Conservation (phyloP, 306 rosid species). For the Begonia peltatifolia region DNA sequence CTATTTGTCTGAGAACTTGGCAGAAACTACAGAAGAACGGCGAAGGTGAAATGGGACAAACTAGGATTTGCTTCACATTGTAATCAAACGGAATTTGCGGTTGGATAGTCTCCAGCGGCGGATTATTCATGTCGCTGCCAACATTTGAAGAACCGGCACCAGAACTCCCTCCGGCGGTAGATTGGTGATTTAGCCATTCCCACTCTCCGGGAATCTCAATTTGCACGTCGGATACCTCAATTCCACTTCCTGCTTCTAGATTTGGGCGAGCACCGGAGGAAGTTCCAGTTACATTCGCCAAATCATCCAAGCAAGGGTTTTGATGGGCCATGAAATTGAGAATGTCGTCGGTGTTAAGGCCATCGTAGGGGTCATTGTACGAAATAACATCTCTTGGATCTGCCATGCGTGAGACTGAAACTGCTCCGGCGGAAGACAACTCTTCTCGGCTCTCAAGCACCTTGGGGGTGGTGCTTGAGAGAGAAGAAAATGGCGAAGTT, state of each 20-base stretch:
- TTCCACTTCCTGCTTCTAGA: neutral
- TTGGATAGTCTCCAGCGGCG: neutral
- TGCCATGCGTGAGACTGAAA: slow-evolving; percentile 16
- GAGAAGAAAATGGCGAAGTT: no score
- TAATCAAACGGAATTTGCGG: neutral
- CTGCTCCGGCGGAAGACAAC: no score
- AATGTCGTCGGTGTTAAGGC: slow-evolving; percentile 9
- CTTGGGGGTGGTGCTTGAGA: no score
- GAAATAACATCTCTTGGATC: slow-evolving; percentile 14
- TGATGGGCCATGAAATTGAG: slow-evolving; percentile 6
- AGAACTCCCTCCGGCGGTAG: slow-evolving; percentile 3
- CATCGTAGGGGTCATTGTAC: slow-evolving; percentile 11
- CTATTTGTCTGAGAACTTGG: slow-evolving; percentile 48
- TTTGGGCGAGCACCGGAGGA: neutral
- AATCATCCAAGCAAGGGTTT: slow-evolving; percentile 7
- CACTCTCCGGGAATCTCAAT: slow-evolving; percentile 5
- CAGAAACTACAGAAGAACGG: slow-evolving; percentile 47
- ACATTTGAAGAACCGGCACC: slow-evolving; percentile 15
- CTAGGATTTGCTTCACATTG: slow-evolving; percentile 1
- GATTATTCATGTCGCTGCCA: neutral
- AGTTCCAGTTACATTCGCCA: slow-evolving; percentile 4
- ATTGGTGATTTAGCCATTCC: slow-evolving; percentile 1
- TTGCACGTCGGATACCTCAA: neutral
- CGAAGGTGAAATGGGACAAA: slow-evolving; percentile 18
- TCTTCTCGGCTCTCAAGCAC: no score